Base-by-base conservation (phyloP, 148 eudicot species). In the Rhododendron griersonianum region DNA sequence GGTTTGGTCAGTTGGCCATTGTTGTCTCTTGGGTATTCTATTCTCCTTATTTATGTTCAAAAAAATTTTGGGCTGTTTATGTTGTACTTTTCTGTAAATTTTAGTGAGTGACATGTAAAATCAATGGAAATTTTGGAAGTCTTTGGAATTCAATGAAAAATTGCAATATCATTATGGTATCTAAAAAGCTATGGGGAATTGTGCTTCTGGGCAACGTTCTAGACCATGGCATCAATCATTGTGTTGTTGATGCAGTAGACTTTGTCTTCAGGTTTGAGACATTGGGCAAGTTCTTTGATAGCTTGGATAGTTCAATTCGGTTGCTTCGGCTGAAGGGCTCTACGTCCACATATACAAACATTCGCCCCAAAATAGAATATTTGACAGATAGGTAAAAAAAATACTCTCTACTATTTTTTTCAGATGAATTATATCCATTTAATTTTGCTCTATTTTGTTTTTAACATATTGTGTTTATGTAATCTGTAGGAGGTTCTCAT, bases 371-470 rank as follows among this genome's bases (percentile, higher is more conserved):
- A 81, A 86, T 97, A 3, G 95, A 92, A 87, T 85, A 88, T 85
- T 85, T 95, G 65, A 94, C 94, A 0, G 94, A 91, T n/a, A 94
- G 95, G 99, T 96, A 93, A 11, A n/a, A 18, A 18, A 23, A 67
- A 41, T 53, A 6, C 4, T 74, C 1, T 33, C 21, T 78, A 30
- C n/a, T 19, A 21, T 19, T 59, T 59, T 21, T 59, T 21, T 41
- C 69, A 63, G 28, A 63, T 63, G 69, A 63, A 63, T 63, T 67
- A 77, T 15, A 3, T 10, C 74, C 15, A 10, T 11, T 19, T 18
- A 25, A 33, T 21, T 84, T 13, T 48, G 2, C 33, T 35, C 51
- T 14, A 18, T 77, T 84, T n/a, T 23, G 11, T 41, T 55, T 75
- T 47, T 45, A 7, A 57, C 80, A 39, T 75, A 30, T 15, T 67